phyloP scores from a whole-genome alignment of 495 filamentous ascomycete species.

The Aspergillus mulundensis region DNA sequence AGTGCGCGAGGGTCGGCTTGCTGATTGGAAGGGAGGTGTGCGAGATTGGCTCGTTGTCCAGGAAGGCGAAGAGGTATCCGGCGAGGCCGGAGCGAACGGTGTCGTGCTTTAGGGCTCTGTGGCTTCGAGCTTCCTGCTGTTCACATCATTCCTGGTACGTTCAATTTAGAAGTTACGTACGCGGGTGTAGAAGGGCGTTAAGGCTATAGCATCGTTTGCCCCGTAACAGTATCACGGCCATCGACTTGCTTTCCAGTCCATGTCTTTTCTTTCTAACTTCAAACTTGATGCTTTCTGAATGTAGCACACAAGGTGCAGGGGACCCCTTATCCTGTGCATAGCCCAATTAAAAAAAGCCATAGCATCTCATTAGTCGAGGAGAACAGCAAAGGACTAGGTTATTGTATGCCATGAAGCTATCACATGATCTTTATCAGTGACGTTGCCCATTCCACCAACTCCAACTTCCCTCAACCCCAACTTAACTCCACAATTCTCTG shows the following conservation, averaged over 20 bases:
- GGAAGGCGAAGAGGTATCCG: conserved; percentile 24
- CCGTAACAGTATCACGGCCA: too few species aligned
- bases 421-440: neutral
- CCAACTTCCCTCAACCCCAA: too few species aligned
- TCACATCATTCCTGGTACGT: neutral
- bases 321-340: too few species aligned
- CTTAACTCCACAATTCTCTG: too few species aligned
- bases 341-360: too few species aligned
- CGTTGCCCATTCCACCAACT: too few species aligned
- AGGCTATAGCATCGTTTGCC: neutral
- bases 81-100: conserved; percentile 37
- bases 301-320: too few species aligned
- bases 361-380: too few species aligned
- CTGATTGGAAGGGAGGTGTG: conserved; percentile 77
- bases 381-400: too few species aligned
- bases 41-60: conserved; percentile 62
- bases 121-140: neutral
- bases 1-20: conserved; percentile 69
- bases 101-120: conserved; percentile 12
- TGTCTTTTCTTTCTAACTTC: neutral
- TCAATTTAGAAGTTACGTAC: too few species aligned
- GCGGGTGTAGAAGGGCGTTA: neutral
- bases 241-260: neutral
- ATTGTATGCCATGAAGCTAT: too few species aligned
- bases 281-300: neutral